Evolutionary conservation across 1,284 basidiomycete species (phyloP).

Genomic region (Ustilago lituana): DNA sequence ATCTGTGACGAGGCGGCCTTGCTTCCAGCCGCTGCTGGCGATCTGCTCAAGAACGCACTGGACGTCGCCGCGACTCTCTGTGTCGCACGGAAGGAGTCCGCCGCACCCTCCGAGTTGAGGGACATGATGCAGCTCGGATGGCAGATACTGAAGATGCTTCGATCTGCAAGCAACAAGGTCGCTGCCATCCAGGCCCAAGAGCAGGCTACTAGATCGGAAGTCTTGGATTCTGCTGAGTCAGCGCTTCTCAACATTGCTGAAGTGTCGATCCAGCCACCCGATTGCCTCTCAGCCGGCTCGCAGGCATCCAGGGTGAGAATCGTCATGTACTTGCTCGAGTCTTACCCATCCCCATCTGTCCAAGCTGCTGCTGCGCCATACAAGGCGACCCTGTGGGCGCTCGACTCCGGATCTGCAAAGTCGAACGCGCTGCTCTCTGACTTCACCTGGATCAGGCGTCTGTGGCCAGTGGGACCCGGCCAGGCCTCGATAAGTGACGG

Average conservation of each 20-base stretch:
- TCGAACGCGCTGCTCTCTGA: conserved; percentile 27
- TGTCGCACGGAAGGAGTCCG: conserved; percentile 27
- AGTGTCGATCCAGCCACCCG: conserved; percentile 25
- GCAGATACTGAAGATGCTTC: conserved; percentile 35
- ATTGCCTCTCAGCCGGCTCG: conserved; percentile 7
- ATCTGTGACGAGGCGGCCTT: conserved; percentile 28
- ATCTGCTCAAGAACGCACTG: conserved; percentile 61
- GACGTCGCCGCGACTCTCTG: conserved; percentile 43
- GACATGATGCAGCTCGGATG: conserved; percentile 36
- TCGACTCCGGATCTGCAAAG: conserved; percentile 10
- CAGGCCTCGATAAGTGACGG: conserved; percentile 17
- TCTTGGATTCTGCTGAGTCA: conserved; percentile 17
- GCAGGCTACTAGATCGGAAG: background rate
- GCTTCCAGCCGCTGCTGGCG: conserved; percentile 9
- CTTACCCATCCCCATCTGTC: conserved; percentile 11
- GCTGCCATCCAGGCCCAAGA: conserved; percentile 7
- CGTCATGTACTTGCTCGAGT: conserved; percentile 30
- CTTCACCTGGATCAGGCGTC: conserved; percentile 35
- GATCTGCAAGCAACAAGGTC: conserved; percentile 20
- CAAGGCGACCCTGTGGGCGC: conserved; percentile 32
- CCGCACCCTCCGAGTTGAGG: conserved; percentile 18
- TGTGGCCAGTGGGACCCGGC: conserved; percentile 16
- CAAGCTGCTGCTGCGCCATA: conserved; percentile 31
- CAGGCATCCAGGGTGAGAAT: conserved; percentile 19
- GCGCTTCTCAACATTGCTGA: conserved; percentile 31